phyloP scores from a whole-genome alignment of 768 basidiomycete species.

The Gloeophyllum trabeum region DNA sequence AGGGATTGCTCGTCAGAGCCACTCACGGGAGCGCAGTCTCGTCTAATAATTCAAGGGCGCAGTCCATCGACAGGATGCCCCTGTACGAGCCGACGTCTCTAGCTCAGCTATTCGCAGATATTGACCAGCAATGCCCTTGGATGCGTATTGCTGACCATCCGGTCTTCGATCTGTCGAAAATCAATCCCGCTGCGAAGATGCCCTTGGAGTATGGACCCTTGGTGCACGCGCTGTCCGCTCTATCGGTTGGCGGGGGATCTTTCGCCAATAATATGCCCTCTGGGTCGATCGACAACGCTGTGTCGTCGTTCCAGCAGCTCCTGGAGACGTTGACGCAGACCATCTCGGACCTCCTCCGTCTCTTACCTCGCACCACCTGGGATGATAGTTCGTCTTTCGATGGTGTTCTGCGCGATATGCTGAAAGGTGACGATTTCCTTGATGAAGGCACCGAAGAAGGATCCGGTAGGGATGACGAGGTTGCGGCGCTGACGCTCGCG shows the following conservation, averaged over 20 bases:
- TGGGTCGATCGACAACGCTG: slow-evolving; percentile 84
- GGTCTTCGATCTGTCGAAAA: slow-evolving; percentile 62
- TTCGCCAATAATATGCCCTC: slow-evolving; percentile 78
- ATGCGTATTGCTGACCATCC: slow-evolving; percentile 62
- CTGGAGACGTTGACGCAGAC: slow-evolving; percentile 85
- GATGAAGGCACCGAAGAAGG: slow-evolving; percentile 63
- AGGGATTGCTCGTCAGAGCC: slow-evolving; percentile 20
- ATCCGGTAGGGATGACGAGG: slow-evolving; percentile 68
- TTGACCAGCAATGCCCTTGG: slow-evolving; percentile 45
- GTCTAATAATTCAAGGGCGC: slow-evolving; percentile 46
- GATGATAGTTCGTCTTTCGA: slow-evolving; percentile 86
- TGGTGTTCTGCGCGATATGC: slow-evolving; percentile 77
- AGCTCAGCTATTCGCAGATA: slow-evolving; percentile 56
- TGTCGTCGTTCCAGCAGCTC: slow-evolving; percentile 82
- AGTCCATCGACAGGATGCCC: slow-evolving; percentile 41
- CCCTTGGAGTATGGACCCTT: slow-evolving; percentile 78
- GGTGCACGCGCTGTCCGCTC: slow-evolving; percentile 75
- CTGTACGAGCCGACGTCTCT: slow-evolving; percentile 39
- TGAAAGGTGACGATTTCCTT: slow-evolving; percentile 79
- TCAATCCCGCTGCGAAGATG: slow-evolving; percentile 69
- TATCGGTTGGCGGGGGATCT: slow-evolving; percentile 78
- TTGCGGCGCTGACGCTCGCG: slow-evolving; percentile 71
- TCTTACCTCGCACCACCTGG: slow-evolving; percentile 84
- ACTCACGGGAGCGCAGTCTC: slow-evolving; percentile 29
- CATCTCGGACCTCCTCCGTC: slow-evolving; percentile 74